A percentile compares a stretch with the other conserved stretches of the same genome.
Conservation (phyloP, 2,329 filamentous ascomycete genomes). For the Colletotrichum lini region DNA sequence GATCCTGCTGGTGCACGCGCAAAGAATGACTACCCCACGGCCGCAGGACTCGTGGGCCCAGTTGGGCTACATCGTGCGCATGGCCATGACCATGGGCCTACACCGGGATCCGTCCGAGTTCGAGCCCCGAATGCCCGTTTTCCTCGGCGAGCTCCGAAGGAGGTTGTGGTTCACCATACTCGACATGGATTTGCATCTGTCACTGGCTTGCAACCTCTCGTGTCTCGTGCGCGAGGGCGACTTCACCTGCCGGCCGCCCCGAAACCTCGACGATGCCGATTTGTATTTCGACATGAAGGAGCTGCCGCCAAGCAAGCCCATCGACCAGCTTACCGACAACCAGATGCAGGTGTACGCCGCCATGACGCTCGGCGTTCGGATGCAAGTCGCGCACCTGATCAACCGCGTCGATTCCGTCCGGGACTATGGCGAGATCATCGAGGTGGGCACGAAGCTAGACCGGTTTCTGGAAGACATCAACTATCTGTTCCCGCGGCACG, state of each 20-base stretch:
- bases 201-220: conserved; percentile 66
- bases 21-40: conserved; percentile 63
- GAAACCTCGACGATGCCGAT: conserved; percentile 68
- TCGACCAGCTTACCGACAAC: conserved; percentile 67
- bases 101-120: conserved; percentile 71
- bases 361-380: conserved; percentile 63
- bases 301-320: conserved; percentile 63
- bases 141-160: conserved; percentile 67
- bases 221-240: conserved; percentile 67
- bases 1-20: conserved; percentile 66
- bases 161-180: conserved; percentile 70
- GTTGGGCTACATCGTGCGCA: conserved; percentile 68
- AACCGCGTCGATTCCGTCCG: conserved; percentile 66
- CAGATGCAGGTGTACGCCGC: conserved; percentile 69
- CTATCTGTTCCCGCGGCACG: conserved; percentile 64
- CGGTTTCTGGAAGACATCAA: conserved; percentile 69
- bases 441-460: conserved; percentile 68
- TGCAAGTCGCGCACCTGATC: conserved; percentile 65
- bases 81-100: conserved; percentile 73
- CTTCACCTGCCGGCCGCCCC: conserved; percentile 66
- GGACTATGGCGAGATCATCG: conserved; percentile 68
- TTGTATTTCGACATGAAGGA: conserved; percentile 63
- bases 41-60: conserved; percentile 69
- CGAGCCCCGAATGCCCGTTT: conserved; percentile 62
- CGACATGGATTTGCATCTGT: conserved; percentile 70